These are phyloP conservation scores for Neurospora sp. DNA, from an alignment of 495 filamentous ascomycete species.

Conservation along the genomic window DNA sequence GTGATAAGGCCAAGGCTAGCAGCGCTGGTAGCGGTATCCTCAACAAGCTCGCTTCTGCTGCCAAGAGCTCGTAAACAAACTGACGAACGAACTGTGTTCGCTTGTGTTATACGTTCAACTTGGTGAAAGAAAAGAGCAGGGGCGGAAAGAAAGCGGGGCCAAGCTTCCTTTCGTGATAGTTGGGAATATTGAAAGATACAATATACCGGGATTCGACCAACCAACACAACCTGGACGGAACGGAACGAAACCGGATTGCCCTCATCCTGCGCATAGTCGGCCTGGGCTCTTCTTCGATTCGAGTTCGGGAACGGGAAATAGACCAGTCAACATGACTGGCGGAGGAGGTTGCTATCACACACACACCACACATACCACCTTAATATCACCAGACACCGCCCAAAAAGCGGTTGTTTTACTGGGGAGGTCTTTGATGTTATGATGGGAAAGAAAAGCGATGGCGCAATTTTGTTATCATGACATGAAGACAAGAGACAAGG, in stretches of 20 bases:
- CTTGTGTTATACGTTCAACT: background rate
- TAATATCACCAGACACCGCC: background rate
- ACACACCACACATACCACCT: background rate
- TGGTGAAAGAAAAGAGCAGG: background rate
- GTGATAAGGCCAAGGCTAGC: conserved; percentile 43
- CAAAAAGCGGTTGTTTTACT: background rate
- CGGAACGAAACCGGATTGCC: background rate
- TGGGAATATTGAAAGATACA: background rate
- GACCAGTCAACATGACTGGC: background rate
- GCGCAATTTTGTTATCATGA: background rate
- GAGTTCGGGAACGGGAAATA: background rate
- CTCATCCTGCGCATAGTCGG: background rate
- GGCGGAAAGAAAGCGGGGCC: background rate
- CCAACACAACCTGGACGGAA: background rate
- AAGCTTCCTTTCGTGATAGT: background rate
- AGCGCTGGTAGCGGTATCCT: conserved; percentile 33
- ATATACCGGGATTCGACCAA: background rate
- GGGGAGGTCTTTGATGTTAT: background rate
- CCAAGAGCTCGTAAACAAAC: conserved; percentile 21
- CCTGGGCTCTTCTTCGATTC: background rate
- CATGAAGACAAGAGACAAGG: background rate
- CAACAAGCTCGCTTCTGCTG: conserved; percentile 31
- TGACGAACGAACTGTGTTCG: background rate
- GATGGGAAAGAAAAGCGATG: background rate
- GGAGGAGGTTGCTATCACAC: background rate